A percentile compares a stretch with the other conserved stretches of the same genome.
phyloP scores from a whole-genome alignment of 2,329 filamentous ascomycete genomes.

The Stagonosporopsis cucurbitacearum region DNA sequence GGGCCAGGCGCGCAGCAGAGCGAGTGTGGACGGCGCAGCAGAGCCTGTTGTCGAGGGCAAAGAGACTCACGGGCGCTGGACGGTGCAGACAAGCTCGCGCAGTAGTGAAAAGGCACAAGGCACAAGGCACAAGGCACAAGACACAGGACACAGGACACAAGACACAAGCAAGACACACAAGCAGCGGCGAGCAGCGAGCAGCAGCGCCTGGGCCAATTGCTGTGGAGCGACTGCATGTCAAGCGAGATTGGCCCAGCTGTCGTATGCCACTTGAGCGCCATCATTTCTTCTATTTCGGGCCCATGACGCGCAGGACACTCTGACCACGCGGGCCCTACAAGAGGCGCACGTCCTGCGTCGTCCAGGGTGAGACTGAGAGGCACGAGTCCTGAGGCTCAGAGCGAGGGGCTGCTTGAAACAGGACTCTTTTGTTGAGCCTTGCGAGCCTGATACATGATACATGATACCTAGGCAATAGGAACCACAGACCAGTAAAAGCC shows the following conservation, averaged over 20 bases:
- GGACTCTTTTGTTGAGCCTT: too few species aligned
- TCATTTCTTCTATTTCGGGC: conserved; percentile 16
- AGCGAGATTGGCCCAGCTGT: conserved; percentile 23
- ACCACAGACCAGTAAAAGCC: too few species aligned
- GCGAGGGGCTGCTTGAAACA: conserved; percentile 7
- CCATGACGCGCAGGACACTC: conserved; percentile 12
- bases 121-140: conserved; percentile 19
- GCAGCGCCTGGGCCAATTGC: conserved; percentile 9
- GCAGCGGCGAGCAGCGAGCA: conserved; percentile 13
- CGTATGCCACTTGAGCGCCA: neutral
- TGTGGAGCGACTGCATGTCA: conserved; percentile 18
- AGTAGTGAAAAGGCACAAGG: conserved; percentile 15
- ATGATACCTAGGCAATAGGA: too few species aligned
- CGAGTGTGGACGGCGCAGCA: conserved; percentile 37
- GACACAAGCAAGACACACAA: conserved; percentile 16
- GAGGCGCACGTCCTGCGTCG: too few species aligned
- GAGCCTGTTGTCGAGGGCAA: conserved; percentile 31
- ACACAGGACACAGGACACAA: too few species aligned
- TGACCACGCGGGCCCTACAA: neutral
- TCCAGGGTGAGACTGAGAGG: too few species aligned
- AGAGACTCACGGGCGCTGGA: conserved; percentile 3
- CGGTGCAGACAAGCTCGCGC: conserved; percentile 15
- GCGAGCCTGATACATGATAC: too few species aligned
- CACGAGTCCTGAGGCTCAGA: too few species aligned
- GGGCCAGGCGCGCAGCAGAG: conserved; percentile 4